Evolutionary conservation across 305 asterid genomes (phyloP).

Genomic region (Fraxinus ornus): DNA sequence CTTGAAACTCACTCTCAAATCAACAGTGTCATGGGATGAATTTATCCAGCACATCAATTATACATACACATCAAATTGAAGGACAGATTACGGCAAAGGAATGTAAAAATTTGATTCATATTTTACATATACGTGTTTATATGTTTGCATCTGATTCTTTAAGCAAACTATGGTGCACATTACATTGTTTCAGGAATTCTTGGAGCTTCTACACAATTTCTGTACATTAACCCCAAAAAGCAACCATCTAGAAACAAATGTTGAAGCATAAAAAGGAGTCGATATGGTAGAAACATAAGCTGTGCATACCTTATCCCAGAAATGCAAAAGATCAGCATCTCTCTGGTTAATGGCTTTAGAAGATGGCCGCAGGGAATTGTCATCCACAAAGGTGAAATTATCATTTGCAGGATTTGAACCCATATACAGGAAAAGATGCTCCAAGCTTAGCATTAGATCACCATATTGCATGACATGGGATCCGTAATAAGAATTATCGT

Average conservation of each 20-base stretch:
- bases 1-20: not conserved
- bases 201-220: not conserved
- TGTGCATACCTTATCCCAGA: slow-evolving; percentile 82
- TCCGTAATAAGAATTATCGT: slow-evolving; percentile 55
- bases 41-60: not conserved
- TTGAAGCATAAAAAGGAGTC: not conserved
- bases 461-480: slow-evolving; percentile 99
- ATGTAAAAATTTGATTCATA: not conserved
- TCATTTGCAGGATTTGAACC: slow-evolving; percentile 90
- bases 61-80: not conserved
- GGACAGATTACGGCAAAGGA: not conserved
- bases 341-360: slow-evolving; percentile 78
- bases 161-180: not conserved
- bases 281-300: not conserved
- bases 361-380: slow-evolving; percentile 49
- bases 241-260: not conserved
- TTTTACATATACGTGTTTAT: not conserved
- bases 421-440: slow-evolving; percentile 58
- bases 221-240: not conserved
- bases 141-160: not conserved
- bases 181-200: not conserved
- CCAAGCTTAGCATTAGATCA: slow-evolving; percentile 50
- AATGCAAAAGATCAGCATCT: slow-evolving; percentile 92
- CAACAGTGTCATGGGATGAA: not conserved
- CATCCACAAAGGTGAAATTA: slow-evolving; percentile 52